Base-by-base conservation (phyloP, 148 eudicot species). In the Chenopodium formosanum region DNA sequence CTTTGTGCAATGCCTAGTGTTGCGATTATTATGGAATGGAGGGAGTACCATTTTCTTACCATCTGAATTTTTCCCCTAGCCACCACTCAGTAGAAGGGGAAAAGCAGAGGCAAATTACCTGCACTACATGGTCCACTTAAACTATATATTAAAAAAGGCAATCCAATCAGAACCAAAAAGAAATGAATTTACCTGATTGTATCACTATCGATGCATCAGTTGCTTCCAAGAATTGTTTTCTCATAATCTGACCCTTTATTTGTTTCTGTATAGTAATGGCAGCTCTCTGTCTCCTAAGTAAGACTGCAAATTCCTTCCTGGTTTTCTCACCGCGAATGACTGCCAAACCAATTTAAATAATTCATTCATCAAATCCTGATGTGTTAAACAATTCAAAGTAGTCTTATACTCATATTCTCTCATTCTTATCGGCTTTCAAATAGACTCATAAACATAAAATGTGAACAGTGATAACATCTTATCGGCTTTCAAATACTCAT, bases 291-390 rank as follows among this genome's bases (percentile, higher is more conserved):
- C 90, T 89, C 85, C 77, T 84, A 78, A 94, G 81, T 73, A 91
- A 77, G 83, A 88, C 83, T 31, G 95, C 89, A 82, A 81, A 94
- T 83, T 91, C 98, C 80, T 90, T 92, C 78, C 99, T 92, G 73
- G 90, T 83, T 86, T 89, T 94, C 86, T 96, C 97, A 78, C 89
- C 98, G 63, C 98, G 97, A 40, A 94, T 84, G 88, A 90, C 99
- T 96, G 92, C 78, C 83, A 75, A 40, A 40, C 7, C 44, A 40
- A 40, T 40, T 6, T 5, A 37, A 37, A 37, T 37, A 40, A 40
- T 40, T 6, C 7, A 40, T 40, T 40, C 44, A 40, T 5, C 44
- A 40, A 40, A 5, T 17, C 4, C 62, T 17, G 17, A 17, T 17
- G 62, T 44, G 67, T 67, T 78, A 37, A 34, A 52, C 50, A 74